Conservation (phyloP, 257 asterid genomes). For the Solanum neorickii region DNA sequence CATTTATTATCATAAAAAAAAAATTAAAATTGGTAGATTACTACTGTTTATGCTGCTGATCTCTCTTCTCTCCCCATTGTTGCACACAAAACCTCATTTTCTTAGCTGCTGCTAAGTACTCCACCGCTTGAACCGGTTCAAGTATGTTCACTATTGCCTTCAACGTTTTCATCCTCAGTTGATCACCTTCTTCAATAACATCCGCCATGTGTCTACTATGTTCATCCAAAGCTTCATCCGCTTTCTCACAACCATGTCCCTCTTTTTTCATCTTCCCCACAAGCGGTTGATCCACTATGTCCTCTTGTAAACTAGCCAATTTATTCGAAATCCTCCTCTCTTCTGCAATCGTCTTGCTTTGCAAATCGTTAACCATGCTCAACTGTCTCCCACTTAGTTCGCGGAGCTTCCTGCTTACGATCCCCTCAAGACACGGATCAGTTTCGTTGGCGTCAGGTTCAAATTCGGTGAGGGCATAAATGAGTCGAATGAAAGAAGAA, state of each 20-base stretch:
- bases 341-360: constrained; percentile 11
- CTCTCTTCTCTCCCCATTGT: constrained; percentile 23
- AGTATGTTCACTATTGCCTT: constrained; percentile 19
- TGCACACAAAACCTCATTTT: constrained; percentile 28
- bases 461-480: too few species aligned
- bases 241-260: neutral
- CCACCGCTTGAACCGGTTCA: constrained; percentile 45
- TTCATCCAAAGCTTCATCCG: constrained; percentile 23
- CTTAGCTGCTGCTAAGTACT: constrained; percentile 35
- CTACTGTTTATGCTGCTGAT: too few species aligned
- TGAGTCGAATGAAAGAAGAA: too few species aligned
- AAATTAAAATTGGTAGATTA: too few species aligned
- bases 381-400: constrained; percentile 8
- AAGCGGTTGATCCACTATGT: constrained; percentile 21
- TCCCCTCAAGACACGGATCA: too few species aligned
- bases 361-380: constrained; percentile 21
- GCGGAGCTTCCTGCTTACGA: too few species aligned
- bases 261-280: constrained; percentile 2
- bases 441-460: too few species aligned
- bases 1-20: too few species aligned
- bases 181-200: constrained; percentile 34
- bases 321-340: constrained; percentile 22
- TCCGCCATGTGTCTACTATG: constrained; percentile 17
- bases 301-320: constrained; percentile 36
- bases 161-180: constrained; percentile 24